A percentile compares a stretch with the other conserved stretches of the same genome.
Evolutionary conservation across 2,329 filamentous ascomycete genomes (phyloP).

Genomic region (Aspergillus thermomutatus): DNA sequence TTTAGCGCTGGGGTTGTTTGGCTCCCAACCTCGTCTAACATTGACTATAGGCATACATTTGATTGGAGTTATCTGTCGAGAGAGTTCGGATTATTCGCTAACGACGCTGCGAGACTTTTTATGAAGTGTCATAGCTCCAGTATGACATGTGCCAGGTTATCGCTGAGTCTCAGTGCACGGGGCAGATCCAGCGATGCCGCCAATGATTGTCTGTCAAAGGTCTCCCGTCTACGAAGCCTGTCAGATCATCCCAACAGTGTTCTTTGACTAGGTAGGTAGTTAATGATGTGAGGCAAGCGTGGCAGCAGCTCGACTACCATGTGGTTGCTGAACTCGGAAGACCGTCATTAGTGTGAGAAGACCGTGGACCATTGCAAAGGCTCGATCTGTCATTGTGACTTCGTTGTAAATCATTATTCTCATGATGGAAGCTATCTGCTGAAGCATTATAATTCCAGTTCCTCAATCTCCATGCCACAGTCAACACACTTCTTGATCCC

Average conservation of each 20-base stretch:
- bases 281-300: not conserved
- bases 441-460: slow-evolving; percentile 55
- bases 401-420: not conserved
- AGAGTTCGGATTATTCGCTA: not conserved
- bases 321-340: not conserved
- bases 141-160: not conserved
- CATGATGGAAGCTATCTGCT: not conserved
- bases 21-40: slow-evolving; percentile 4
- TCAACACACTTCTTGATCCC: slow-evolving; percentile 69
- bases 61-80: not conserved
- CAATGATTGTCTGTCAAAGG: not conserved
- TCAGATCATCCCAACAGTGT: not conserved
- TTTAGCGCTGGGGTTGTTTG: slow-evolving; percentile 20
- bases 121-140: not conserved
- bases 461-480: slow-evolving; percentile 66
- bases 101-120: not conserved
- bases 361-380: not conserved
- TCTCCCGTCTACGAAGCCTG: no score
- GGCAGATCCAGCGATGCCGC: not conserved
- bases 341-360: not conserved
- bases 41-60: not conserved
- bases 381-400: not conserved
- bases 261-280: not conserved
- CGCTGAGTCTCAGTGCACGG: not conserved
- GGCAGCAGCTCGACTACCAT: not conserved